Base-by-base conservation (phyloP, 352 stramenopile species). In the Elongisporangium prolatum region DNA sequence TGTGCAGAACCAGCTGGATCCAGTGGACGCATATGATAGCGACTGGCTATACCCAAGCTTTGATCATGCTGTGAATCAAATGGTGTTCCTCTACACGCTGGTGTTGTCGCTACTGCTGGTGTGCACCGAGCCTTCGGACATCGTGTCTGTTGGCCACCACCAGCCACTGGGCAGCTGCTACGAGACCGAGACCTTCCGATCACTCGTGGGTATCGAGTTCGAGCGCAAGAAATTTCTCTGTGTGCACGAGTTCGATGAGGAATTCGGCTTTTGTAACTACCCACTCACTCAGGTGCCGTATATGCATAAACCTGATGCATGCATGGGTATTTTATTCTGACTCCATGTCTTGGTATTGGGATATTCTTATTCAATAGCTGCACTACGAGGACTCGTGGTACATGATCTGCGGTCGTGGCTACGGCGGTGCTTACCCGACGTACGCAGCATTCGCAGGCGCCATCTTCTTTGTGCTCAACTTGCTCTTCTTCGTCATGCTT, bases 231-330 rank as follows among this genome's bases (percentile, higher is more conserved):
- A 70, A 65, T 92, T 85, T 37, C 61, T 94, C 20, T 94, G 84
- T 62, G 72, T 86, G 25, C 69, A 88, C 44, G 77, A 90, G 55
- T 94, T 84, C 51, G 78, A 94, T n/a, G 84, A 92, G 61, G 82
- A 88, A 59, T 94, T 88, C 50, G 90, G 86, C 50, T 49, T 94
- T 21, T 94, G 84, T 73, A 89, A 88, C 62, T 88, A 88, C 60
- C 84, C 84, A 0, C 62, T 87, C 57, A 74, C 77, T n/a, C 81
- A 91, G 63, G 58, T 91, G 63, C 61, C 77, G 48, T 82, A 83
- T 52, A 44, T 44, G 34, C 34, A 44, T 44, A 44, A 44, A 44
- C 11, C 34, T 44, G 34, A 44, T 44, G 9, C 34, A 44, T 13
- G 34, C 34, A 44, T 44, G 11, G 1, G 17, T 44, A 17, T 44